Conservation (phyloP, 371 early-diverging fungal species). For the Mortierella polycephala region DNA sequence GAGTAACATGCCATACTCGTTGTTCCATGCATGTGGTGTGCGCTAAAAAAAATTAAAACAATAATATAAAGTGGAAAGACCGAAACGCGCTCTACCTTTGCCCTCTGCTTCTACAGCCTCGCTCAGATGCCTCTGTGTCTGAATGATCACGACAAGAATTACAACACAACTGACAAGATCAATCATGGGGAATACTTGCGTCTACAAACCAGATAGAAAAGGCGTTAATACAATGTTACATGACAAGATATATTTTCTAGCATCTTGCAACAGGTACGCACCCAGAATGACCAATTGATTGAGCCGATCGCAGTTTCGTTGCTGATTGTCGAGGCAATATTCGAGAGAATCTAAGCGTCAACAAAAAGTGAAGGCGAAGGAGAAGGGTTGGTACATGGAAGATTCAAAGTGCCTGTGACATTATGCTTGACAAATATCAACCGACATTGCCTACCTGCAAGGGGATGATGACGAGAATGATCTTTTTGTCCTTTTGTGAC, state of each 20-base stretch:
- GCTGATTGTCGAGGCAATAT: slow-evolving; percentile 61
- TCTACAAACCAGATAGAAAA: slow-evolving; percentile 27
- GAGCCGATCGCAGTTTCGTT: slow-evolving; percentile 67
- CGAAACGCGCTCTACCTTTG: slow-evolving; percentile 54
- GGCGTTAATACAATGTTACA: too few species aligned
- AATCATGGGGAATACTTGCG: slow-evolving; percentile 60
- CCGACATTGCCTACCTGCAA: too few species aligned
- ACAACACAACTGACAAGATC: slow-evolving; percentile 64
- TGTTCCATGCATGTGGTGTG: too few species aligned
- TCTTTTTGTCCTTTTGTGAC: slow-evolving; percentile 63
- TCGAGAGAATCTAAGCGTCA: slow-evolving; percentile 59
- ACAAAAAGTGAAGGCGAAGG: too few species aligned
- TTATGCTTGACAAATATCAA: too few species aligned
- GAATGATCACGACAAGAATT: slow-evolving; percentile 65
- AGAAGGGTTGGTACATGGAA: neutral
- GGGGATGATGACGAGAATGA: slow-evolving; percentile 65
- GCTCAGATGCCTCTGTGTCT: slow-evolving; percentile 63
- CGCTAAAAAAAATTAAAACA: neutral
- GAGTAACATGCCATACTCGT: too few species aligned
- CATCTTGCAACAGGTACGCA: slow-evolving; percentile 26
- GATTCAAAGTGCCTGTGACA: neutral
- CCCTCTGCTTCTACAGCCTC: slow-evolving; percentile 61
- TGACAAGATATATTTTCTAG: too few species aligned
- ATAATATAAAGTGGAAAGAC: neutral
- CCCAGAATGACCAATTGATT: slow-evolving; percentile 65